Conservation (phyloP, 371 early-diverging fungal genomes). For the Zychaea mexicana region DNA sequence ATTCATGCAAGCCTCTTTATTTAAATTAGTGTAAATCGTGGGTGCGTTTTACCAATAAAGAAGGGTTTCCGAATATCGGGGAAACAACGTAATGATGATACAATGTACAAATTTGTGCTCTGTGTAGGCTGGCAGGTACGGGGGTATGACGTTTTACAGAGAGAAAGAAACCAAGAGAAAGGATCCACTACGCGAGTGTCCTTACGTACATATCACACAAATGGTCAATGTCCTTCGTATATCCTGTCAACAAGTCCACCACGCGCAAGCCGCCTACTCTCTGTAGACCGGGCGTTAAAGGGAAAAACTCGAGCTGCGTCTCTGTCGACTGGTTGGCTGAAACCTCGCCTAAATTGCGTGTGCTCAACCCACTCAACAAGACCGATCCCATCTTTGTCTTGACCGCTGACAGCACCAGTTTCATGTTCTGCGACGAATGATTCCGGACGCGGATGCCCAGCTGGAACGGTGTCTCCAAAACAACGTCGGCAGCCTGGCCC, state of each 20-base stretch:
- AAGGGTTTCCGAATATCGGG: no score
- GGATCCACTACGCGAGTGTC: not conserved
- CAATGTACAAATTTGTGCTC: not conserved
- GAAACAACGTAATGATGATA: not conserved
- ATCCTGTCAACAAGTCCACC: constrained; percentile 64
- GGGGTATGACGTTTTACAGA: not conserved
- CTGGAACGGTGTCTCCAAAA: constrained; percentile 69
- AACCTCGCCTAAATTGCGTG: constrained; percentile 68
- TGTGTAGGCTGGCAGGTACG: no score
- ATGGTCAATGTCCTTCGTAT: constrained; percentile 72
- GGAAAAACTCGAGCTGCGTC: constrained; percentile 78
- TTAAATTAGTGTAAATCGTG: not conserved
- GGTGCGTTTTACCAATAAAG: no score
- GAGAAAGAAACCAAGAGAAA: no score
- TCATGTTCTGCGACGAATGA: constrained; percentile 61
- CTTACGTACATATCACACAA: constrained; percentile 67
- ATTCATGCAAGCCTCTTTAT: not conserved
- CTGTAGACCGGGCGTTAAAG: constrained; percentile 84
- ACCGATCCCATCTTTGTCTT: constrained; percentile 84
- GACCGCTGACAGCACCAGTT: constrained; percentile 68
- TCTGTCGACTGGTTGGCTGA: constrained; percentile 61
- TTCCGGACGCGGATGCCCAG: constrained; percentile 59
- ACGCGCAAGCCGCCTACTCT: constrained; percentile 81
- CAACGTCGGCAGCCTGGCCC: constrained; percentile 30
- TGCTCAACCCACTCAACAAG: constrained; percentile 74